Evolutionary conservation across 345 rosid genomes (phyloP), one percentile per base, ranked within the genome.

Genomic region (Toxicodendron radicans): DNA sequence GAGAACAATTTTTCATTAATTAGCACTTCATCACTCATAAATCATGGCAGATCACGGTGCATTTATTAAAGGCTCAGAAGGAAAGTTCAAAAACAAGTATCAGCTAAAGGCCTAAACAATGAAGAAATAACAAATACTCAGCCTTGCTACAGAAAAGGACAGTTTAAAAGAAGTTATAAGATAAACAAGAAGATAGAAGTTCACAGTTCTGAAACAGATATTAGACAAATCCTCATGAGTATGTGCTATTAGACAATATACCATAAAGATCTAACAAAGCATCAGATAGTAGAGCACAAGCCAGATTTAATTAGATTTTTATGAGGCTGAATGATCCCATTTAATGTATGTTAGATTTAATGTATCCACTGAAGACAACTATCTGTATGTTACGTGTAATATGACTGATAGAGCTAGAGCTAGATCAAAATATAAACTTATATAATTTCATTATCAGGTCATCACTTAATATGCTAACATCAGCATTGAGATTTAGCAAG

Each of bases 401-500:
- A 57, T n/a, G 16, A 73, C 64, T 30, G 70, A 73, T 38, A 68
- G 33, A 73, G 54, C 45, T 38, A 68, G 33, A 73, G 53, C 53
- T 46, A 54, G 41, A 62, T 48, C 21, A 4, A 27, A 63, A 53
- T 12, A 20, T 17, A 54, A 30, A 57, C 65, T 73, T 57, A 5
- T 12, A 56, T 11, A 20, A 41, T 9, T 48, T 64, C 52, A 65
- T 45, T 20, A 62, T 66, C 32, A 53, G 45, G 52, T 30, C 53
- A 57, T 45, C 54, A 24, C 53, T 51, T 59, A 35, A 53, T 8
- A 71, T 53, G 52, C 52, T 60, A 75, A 75, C 49, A 46, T 65
- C 58, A 63, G 60, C 18, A 7, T 21, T 33, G 45, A 61, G 58
- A 43, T 41, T 58, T 63, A 33, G 41, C 20, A 70, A 65, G 30